Base-by-base conservation (phyloP, 2,329 filamentous ascomycete species). In the Phyllosticta citrichinensis region DNA sequence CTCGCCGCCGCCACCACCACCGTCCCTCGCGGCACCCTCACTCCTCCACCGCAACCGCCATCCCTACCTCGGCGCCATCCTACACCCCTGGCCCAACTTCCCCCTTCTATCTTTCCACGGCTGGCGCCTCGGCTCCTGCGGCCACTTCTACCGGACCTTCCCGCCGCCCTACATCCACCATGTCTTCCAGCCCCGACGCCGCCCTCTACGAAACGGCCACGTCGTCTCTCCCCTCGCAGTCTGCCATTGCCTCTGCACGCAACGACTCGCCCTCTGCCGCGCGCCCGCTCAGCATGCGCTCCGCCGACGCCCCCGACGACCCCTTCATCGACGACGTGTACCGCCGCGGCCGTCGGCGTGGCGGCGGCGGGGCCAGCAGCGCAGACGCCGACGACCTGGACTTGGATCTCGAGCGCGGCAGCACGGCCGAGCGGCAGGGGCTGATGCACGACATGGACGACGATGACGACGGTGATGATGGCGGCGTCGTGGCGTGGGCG, bases 1-100 rank as follows among this genome's bases (percentile, higher is more conserved):
- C 51, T 10, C 51, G 51, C 51, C 19, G 20, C 51, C 20, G 11
- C 51, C 51, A 22, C n/a, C 20, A 22, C 51, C 51, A 22, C n/a
- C 51, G 19, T 3, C 5, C 65, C 65, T 22, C 67, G 58, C 24
- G 65, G 59, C 53, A 69, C 55, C 30, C 59, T 47, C 55, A 57
- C 22, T 53, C 54, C 14, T 61, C 59, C 17, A 54, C 53, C 11
- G 56, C 54, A 40, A 40, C 33, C 11, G 33, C 33, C 10, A 40
- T 40, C 33, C 33, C 33, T 40, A 56, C 51, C 24, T 35, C n/a
- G 52, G 47, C 55, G 40, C 61, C 60, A 54, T 27, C 47, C 17
- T 56, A 57, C 35, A 55, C 52, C 50, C 55, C 56, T 24, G 52
- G 50, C 19, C 55, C 55, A 22, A 27, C 30, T 40, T 57, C 55